These are phyloP conservation scores for Karstenula rhodostoma DNA, from an alignment of 2,329 filamentous ascomycete genomes.

Conservation along the genomic window DNA sequence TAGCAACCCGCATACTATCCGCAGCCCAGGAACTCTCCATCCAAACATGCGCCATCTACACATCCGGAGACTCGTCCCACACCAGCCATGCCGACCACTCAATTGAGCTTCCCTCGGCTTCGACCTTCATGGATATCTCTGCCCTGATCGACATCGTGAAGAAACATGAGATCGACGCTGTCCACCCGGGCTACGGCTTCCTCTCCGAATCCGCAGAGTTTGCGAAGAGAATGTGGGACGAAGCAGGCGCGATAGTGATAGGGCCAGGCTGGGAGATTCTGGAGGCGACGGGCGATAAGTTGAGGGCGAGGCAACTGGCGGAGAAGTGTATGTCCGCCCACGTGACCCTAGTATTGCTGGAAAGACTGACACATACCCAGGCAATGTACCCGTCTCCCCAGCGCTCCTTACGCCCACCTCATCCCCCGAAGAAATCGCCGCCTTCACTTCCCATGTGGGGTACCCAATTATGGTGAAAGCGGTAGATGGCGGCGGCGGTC, in stretches of 20 bases:
- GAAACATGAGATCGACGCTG: slow-evolving; percentile 61
- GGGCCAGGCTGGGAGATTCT: slow-evolving; percentile 67
- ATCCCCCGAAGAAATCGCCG: slow-evolving; percentile 51
- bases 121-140: slow-evolving; percentile 62
- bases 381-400: slow-evolving; percentile 60
- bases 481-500: slow-evolving; percentile 69
- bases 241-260: slow-evolving; percentile 59
- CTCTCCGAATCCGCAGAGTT: slow-evolving; percentile 64
- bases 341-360: not conserved
- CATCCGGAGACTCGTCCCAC: slow-evolving; percentile 63
- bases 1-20: slow-evolving; percentile 67
- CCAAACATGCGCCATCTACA: slow-evolving; percentile 65
- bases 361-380: slow-evolving; percentile 22
- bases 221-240: slow-evolving; percentile 58
- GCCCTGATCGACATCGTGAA: slow-evolving; percentile 58
- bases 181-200: slow-evolving; percentile 71
- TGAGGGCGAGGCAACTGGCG: slow-evolving; percentile 62
- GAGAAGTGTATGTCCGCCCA: slow-evolving; percentile 51
- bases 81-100: slow-evolving; percentile 60
- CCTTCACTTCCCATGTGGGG: slow-evolving; percentile 66
- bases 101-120: slow-evolving; percentile 60
- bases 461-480: slow-evolving; percentile 70
- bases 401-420: slow-evolving; percentile 57
- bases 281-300: slow-evolving; percentile 64
- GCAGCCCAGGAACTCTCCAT: slow-evolving; percentile 66